Evolutionary conservation across 371 early-diverging fungal species (phyloP), one percentile per base, ranked within the genome.

Genomic region (Mucor mucedo): DNA sequence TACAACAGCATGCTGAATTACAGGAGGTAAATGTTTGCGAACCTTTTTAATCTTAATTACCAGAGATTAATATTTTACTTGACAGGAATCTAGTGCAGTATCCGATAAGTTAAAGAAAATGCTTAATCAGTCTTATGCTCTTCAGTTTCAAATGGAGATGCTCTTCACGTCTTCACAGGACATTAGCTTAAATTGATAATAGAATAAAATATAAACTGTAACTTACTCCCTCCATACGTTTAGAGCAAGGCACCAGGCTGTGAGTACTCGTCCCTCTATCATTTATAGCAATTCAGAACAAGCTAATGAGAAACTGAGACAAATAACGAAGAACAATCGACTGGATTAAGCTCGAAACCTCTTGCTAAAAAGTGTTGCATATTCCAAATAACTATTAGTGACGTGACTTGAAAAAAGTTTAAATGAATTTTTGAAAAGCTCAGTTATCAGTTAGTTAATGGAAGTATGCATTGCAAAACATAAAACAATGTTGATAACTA

Each of bases 131-230:
- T 73, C 80, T n/a, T 80, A 77, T 48, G 70, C 80, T 3, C 56
- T 80, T 7, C 80, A 80, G 40, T 75, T 77, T 35, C 77, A 77
- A 47, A 66, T 77, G 30, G 77, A 80, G 53, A 72, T 77, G 69
- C 49, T 77, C 6, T 59, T 77, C 5, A 65, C 72, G 3, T 73
- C 77, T 38, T 66, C 75, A 48, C 77, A 76, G 50, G 64, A 66
- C 10, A 53, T 69, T 4, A 61, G 48, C 1, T 32, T 60, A 11
- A 47, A n/a, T 28, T 66, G 38, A 56, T 48, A 30, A 14, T 30
- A 59, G 49, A 14, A 48, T 28, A 38, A 47, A 33, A 35, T 50
- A 30, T 50, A 21, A 21, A 21, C 21, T 21, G 21, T 21, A 21
- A 21, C 21, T 21, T 21, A 21, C 21, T 21, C 21, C 21, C 21